Evolutionary conservation across 2,329 filamentous ascomycete species (phyloP), one percentile per base, ranked within the genome.

Genomic region (Colletotrichum gigasporum): DNA sequence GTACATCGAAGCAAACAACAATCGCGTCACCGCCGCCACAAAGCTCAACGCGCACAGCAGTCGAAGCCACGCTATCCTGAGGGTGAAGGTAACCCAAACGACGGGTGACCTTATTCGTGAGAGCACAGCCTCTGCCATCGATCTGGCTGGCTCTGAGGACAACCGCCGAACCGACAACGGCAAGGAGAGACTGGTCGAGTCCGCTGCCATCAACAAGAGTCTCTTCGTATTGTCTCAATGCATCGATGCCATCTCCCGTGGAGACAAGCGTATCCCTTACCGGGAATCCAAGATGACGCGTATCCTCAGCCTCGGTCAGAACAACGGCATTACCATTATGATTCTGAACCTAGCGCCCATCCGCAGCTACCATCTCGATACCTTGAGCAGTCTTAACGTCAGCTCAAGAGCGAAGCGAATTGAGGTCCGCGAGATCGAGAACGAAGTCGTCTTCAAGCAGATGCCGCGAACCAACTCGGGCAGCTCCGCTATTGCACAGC

Each of bases 221-320:
- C 83, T 98, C 6, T 98, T 98, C 72, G 94, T 97, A 16, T 81
- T 98, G 50, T 95, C 93, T 42, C 94, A 97, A 75, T 98, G 95
- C 71, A 95, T 98, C 55, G 95, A 98, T 74, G 95, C 95, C 59
- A 98, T 98, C 74, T 92, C 91, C 1, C 82, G 87, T 22, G 87
- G 87, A 30, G 88, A 90, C 74, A 87, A 85, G 70, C 88, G 95
- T 32, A 95, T 98, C 72, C 95, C 96, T 0, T 98, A 97, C 76
- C 87, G 95, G 60, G 95, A 97, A 75, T 96, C 92, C 56, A 97
- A 98, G 82, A 97, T 98, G 95, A 98, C 96, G 1, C 87, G 95
- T 47, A 97, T 98, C 58, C 79, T 98, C 24, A 95, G 92, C 0
- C 80, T 98, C 8, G 95, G 95, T 3, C 95, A 97, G 79, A 97